Conservation (phyloP, 139 green algal species). For the Gonium pectorale region DNA sequence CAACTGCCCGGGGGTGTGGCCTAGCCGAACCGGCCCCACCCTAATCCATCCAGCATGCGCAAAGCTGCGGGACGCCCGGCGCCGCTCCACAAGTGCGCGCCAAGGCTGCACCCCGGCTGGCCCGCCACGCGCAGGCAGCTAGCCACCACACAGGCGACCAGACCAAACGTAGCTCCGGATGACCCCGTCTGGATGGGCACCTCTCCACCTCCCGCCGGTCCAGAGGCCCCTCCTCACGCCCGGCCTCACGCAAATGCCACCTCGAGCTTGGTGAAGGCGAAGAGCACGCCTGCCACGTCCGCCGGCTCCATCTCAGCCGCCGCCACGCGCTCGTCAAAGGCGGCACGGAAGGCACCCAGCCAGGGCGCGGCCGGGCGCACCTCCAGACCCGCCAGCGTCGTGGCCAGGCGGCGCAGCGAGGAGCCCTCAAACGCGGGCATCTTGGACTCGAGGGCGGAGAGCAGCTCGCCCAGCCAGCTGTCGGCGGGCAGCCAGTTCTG, state of each 20-base stretch:
- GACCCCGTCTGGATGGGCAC: too few species aligned
- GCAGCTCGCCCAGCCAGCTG: conserved; percentile 12
- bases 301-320: conserved; percentile 1
- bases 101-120: too few species aligned
- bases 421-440: neutral
- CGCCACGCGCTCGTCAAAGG: conserved; percentile 20
- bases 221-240: too few species aligned
- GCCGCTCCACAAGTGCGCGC: too few species aligned
- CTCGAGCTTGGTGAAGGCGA: conserved; percentile 35
- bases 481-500: conserved; percentile 35
- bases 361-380: conserved; percentile 23
- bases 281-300: conserved; percentile 38
- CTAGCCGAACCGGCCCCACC: too few species aligned
- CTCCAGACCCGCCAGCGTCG: conserved; percentile 32
- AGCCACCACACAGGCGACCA: too few species aligned
- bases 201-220: too few species aligned
- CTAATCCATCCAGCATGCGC: too few species aligned
- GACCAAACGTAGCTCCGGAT: too few species aligned
- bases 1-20: too few species aligned
- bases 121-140: too few species aligned
- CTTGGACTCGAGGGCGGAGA: neutral
- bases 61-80: too few species aligned
- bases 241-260: conserved; percentile 22
- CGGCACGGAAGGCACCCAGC: neutral
- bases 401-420: neutral